A percentile compares a stretch with the other conserved stretches of the same genome.
Evolutionary conservation across 164 flowering plant species (phyloP).

Genomic region (Protea cynaroides): DNA sequence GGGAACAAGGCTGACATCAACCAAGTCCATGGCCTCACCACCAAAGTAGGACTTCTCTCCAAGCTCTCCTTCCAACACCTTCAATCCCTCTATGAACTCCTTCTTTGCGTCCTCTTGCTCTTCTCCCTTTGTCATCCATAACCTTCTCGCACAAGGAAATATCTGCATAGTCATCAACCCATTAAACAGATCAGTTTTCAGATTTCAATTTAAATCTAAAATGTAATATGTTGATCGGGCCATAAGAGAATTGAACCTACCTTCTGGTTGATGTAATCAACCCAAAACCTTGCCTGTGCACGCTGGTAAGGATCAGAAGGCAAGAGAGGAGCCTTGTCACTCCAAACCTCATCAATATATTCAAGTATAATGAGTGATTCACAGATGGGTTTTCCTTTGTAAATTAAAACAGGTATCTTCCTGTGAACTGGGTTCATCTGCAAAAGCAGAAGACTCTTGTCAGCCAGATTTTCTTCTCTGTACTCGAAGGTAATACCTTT

Average conservation of each 20-base stretch:
- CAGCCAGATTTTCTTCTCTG: neutral
- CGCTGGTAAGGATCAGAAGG: constrained; percentile 14
- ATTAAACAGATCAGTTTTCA: no score
- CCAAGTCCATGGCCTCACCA: no score
- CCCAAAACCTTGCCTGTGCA: constrained; percentile 20
- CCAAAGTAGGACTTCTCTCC: no score
- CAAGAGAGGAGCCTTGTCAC: constrained; percentile 3
- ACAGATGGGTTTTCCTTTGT: constrained; percentile 17
- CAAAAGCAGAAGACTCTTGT: constrained; percentile 14
- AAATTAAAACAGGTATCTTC: constrained; percentile 20
- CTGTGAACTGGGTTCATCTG: constrained; percentile 16
- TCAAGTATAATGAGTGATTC: constrained; percentile 21
- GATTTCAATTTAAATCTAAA: no score
- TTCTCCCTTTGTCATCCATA: constrained; percentile 8
- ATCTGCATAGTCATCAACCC: no score
- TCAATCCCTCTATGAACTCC: constrained; percentile 7
- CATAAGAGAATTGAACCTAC: no score
- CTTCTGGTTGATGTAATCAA: constrained; percentile 15
- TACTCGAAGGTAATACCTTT: constrained; percentile 7
- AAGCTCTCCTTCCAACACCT: constrained; percentile 8
- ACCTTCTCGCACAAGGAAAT: no score
- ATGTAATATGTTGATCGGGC: no score
- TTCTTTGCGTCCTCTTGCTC: constrained; percentile 9
- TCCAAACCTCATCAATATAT: constrained; percentile 21
- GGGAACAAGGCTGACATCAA: no score